Base-by-base conservation (phyloP, 306 rosid genomes). In the Vachellia collinsii region DNA sequence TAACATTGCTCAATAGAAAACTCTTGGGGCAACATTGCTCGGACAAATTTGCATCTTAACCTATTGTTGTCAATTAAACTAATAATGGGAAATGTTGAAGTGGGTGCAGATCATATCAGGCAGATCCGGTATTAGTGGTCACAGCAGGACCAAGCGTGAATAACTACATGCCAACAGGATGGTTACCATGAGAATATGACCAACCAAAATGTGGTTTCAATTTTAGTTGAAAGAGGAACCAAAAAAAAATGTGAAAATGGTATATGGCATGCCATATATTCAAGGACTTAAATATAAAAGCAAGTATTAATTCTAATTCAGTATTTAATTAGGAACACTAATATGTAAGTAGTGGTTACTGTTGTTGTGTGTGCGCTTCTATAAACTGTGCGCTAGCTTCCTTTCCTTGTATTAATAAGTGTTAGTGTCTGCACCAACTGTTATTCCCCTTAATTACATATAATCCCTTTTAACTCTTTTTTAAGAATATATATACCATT, bases 81-180 rank as follows among this genome's bases (percentile, higher is more conserved):
- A 17, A 63, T 44, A 29, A 36, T 50, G 70, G 68, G 54, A 37
- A 53, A 65, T 68, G 38, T 42, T 74, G 8, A 23, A 75, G 76
- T 12, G 23, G 61, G 20, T 56, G 90, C 92, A 95, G 96, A 42
- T 44, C 48, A 44, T 95, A 95, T 86, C 98, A 88, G 77, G 80
- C 85, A 34, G 97, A 89, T 85, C 94, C 90, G 44, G 92, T 89
- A 64, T 68, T 92, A 72, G 91, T 87, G 72, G 97, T 90, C 69
- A 82, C 94, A 11, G 94, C 98, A 34, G 99, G 98, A 0, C 97
- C 98, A 82, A 93, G 97, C 90, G 80, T 93, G 97, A 91, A 69
- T 77, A 92, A 92, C 86, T 93, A 90, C 89, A 88, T 96, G 89
- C 87, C 89, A 62, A 91, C 87, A 66, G 94, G 92, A 59, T 93